A percentile compares a stretch with the other conserved stretches of the same genome.
These are phyloP conservation scores for Trichoderma polysporum DNA, from an alignment of 2,329 filamentous ascomycete species.

Conservation along the genomic window DNA sequence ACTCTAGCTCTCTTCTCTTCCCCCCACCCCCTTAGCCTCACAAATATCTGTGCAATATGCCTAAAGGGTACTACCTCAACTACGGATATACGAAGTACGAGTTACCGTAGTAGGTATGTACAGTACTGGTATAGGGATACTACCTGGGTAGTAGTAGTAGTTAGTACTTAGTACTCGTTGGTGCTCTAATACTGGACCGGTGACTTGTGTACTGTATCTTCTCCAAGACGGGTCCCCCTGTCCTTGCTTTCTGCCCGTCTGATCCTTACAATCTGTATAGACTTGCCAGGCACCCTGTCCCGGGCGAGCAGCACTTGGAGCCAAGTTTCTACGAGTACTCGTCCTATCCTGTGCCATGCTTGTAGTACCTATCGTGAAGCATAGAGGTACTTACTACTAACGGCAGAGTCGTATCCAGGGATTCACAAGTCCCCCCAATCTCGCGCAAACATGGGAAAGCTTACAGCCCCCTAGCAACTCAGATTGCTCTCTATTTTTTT, in stretches of 20 bases:
- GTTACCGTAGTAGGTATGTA: not conserved
- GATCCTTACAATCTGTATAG: not conserved
- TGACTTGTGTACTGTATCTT: not conserved
- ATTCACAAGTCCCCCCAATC: not conserved
- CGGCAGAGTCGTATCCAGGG: not conserved
- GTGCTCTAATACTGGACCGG: too few relatives aligned
- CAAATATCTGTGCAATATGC: not conserved
- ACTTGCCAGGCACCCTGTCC: not conserved
- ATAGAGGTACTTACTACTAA: not conserved
- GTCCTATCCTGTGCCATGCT: too few relatives aligned
- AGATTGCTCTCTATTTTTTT: not conserved
- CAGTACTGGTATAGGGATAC: too few relatives aligned
- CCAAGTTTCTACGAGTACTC: too few relatives aligned
- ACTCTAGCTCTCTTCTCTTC: slow-evolving; percentile 1
- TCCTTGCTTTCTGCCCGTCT: not conserved
- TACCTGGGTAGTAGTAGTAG: too few relatives aligned
- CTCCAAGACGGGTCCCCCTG: not conserved
- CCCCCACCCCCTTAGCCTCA: not conserved
- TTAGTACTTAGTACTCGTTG: too few relatives aligned
- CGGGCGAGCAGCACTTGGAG: not conserved
- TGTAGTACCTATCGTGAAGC: not conserved
- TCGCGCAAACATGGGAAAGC: not conserved
- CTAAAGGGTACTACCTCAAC: too few relatives aligned
- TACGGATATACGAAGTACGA: slow-evolving; percentile 4
- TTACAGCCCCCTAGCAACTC: not conserved